Evolutionary conservation across 2,329 filamentous ascomycete species (phyloP), one percentile per base, ranked within the genome.

Genomic region (Monilinia polystroma): DNA sequence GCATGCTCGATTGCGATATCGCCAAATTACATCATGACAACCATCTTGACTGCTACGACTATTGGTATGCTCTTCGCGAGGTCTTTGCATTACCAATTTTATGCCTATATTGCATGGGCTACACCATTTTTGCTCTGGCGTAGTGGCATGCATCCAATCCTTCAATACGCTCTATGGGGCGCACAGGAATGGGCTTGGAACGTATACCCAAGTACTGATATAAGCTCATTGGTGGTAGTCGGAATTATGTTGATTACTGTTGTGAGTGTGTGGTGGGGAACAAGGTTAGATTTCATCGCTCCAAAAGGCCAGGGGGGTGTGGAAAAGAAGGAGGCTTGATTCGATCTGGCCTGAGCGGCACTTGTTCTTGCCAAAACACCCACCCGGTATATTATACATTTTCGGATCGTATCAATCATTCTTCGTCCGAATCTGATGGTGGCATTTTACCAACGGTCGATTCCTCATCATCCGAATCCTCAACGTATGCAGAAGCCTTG

Each of bases 381-480:
- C 62, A 20, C 23, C 26, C 35, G 49, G 23, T 14, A 23, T 35
- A 18, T 45, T 58, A 23, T 58, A 45, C 6, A n/a, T 20, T 51
- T 16, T 63, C 14, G 29, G 41, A 29, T 41, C 35, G 32, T 45
- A 49, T 69, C 69, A 69, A 73, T 79, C 80, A 38, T 91, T 88
- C 63, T 64, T 91, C 90, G 63, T 93, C 92, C 29, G 91, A 89
- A 74, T 91, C 90, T 67, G 87, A 89, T 2, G 92, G 90, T 35
- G 93, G 93, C 88, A 97, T 88, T 79, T 90, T 93, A 71, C 93
- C 93, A 7, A 93, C 87, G 23, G 83, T 91, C 14, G 91, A 93
- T 69, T 94, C 89, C 65, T 92, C 90, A 18, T 91, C 89, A 64
- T 91, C 89, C 71, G 86, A 84, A 74, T 88, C 85, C n/a, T 86